Evolutionary conservation across 148 eudicot genomes (phyloP).

Genomic region (Cornus florida): DNA sequence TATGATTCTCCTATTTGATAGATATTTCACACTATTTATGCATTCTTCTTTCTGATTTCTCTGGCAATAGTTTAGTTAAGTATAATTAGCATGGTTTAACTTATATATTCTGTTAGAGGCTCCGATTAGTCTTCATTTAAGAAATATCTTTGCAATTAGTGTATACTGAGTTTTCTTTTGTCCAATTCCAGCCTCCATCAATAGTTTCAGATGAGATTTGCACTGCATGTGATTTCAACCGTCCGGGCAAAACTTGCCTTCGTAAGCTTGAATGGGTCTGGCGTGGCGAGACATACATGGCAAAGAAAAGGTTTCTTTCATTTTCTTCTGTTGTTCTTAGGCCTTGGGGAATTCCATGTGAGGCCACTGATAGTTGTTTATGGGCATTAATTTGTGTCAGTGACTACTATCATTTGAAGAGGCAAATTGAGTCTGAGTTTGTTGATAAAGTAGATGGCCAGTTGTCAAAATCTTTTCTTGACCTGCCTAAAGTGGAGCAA

Average conservation of each 20-base stretch:
- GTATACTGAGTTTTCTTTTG: slow-evolving; percentile 23
- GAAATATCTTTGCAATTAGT: slow-evolving; percentile 4
- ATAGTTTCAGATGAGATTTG: slow-evolving; percentile 95
- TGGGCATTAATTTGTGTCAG: slow-evolving; percentile 42
- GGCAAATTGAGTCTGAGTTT: slow-evolving; percentile 93
- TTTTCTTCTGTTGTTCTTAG: slow-evolving; percentile 16
- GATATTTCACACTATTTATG: background rate
- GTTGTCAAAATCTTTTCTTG: slow-evolving; percentile 71
- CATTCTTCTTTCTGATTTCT: background rate
- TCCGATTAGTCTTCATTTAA: background rate
- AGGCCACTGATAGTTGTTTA: slow-evolving; percentile 10
- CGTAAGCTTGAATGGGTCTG: slow-evolving; percentile 99
- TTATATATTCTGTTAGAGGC: background rate
- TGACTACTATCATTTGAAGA: slow-evolving; percentile 90
- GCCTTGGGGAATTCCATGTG: slow-evolving; percentile 7
- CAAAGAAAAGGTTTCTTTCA: slow-evolving; percentile 76
- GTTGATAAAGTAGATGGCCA: slow-evolving; percentile 62
- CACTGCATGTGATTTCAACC: slow-evolving; percentile 98
- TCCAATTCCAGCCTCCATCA: slow-evolving; percentile 75
- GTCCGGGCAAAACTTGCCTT: slow-evolving; percentile 96
- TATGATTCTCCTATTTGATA: too few species aligned
- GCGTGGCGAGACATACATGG: slow-evolving; percentile 97
- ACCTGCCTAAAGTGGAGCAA: slow-evolving; percentile 89
- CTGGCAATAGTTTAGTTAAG: background rate
- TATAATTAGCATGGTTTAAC: background rate